Evolutionary conservation across 176 grass and related monocot genomes (phyloP), one percentile per base, ranked within the genome.

Genomic region (Oryza australiensis): DNA sequence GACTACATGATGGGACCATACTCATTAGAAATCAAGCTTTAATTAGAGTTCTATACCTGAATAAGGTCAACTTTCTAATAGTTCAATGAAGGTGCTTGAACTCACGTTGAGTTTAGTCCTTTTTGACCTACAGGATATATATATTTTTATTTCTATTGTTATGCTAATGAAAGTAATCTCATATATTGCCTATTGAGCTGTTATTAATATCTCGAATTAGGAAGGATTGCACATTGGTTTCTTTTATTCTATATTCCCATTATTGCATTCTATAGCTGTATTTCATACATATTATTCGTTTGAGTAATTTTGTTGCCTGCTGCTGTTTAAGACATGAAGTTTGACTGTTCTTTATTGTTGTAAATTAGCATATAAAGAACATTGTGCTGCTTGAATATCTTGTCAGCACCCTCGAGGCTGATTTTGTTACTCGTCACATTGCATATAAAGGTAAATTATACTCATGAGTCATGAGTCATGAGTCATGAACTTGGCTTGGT

Each of bases 311-410:
- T 48, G 42, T 80, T 78, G 46, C 45, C 11, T 27, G 53, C 68
- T 64, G 29, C 62, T 64, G 29, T 51, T 78, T 63, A 45, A 43
- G 63, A 40, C 28, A 70, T 87, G 38, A 82, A 70, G 33, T 69
- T 78, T 74, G 64, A 68, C 51, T 84, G 79, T 69, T 11, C 68
- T 82, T 62, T 87, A 66, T 67, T 77, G 73, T 8, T 80, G 26
- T 77, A 32, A 75, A 88, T 59, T 88, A 98, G 95, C 51, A 66
- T 88, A 82, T 88, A 35, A 24, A 89, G 79, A 82, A 91, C 26
- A 91, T 93, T 84, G 57, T 98, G 77, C 28, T 93, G 80, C 93
- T 98, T 73, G 81, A 94, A 29, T 98, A 94, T 79, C 90, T 94
- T 75, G 68, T 94, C 26, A 55, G 55, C 80, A 81, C 90, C 76